Base-by-base conservation (phyloP, 371 early-diverging fungal species). In the Nosema muscidifuracis region DNA sequence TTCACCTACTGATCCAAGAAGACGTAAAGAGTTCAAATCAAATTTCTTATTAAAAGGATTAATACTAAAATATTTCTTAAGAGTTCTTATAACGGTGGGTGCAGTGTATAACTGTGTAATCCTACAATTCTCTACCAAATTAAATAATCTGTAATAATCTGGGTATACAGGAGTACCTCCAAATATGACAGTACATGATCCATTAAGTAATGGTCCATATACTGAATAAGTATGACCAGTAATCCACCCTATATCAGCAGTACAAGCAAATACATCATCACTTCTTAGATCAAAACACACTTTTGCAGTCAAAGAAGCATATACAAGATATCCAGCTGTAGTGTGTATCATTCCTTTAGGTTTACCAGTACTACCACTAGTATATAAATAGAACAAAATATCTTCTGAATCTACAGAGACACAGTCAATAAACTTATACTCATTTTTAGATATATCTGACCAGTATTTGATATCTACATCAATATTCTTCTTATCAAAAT, bases 261-360 rank as follows among this genome's bases (percentile, higher is more conserved):
- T 80, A 47, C 82, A 82, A 44, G 72, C 74, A 75, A 81, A 93
- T 40, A 93, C 88, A 81, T 93, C 94, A 71, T 90, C 88, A 60
- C 71, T 63, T 56, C 66, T n/a, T 30, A 88, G 84, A 50, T 79
- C 74, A 80, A 92, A 92, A 33, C 92, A 85, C 68, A 88, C 85
- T 55, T 83, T 89, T 87, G 73, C 89, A 87, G 85, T 89, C 22
- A 87, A 81, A 13, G 87, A 85, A 6, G 90, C 92, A 44, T 93
- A 93, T 2, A 95, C 84, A 9, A 95, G 82, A 78, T 95, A 95
- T 38, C 95, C 95, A 43, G 87, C 97, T 1, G 93, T 89, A 9
- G 94, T 88, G 82, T 97, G 97, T 22, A 93, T 92, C 7, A 96
- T 88, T 76, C 98, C 95, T 77, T 97, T 97, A 20, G 96, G 96